Evolutionary conservation across 371 early-diverging fungal genomes (phyloP).

Genomic region (Funneliformis caledonium): DNA sequence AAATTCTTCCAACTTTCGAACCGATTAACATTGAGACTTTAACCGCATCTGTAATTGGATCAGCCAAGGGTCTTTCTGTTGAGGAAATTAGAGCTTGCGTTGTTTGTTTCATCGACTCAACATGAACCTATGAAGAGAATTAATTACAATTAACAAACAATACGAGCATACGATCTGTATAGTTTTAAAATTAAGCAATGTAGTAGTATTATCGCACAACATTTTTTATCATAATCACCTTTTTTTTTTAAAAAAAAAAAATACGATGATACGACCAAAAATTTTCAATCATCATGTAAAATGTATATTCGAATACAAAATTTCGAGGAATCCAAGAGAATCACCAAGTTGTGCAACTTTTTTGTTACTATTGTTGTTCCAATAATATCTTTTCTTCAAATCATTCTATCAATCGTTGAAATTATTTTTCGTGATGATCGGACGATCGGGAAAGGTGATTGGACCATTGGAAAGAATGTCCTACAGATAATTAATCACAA

Average conservation of each 20-base stretch:
- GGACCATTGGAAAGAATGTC: neutral
- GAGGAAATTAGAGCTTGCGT: too few species aligned
- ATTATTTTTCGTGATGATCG: neutral
- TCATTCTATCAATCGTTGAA: neutral
- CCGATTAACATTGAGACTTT: neutral
- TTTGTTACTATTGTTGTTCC: neutral
- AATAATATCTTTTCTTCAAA: neutral
- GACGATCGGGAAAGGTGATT: neutral
- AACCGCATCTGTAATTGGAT: neutral
- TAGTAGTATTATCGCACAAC: too few species aligned
- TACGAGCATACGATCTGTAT: too few species aligned
- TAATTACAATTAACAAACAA: too few species aligned
- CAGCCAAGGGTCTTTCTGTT: neutral
- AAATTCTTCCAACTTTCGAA: constrained; percentile 11
- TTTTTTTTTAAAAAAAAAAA: neutral
- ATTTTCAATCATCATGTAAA: neutral
- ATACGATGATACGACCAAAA: neutral
- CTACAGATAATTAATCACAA: neutral
- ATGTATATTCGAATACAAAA: too few species aligned
- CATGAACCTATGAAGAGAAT: neutral
- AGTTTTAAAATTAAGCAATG: too few species aligned
- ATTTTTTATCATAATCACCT: too few species aligned
- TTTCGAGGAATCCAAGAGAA: neutral
- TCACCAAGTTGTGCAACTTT: neutral
- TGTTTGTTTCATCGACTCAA: neutral